These are phyloP conservation scores for Sporothrix humicola DNA, from an alignment of 2,329 filamentous ascomycete genomes.

Conservation along the genomic window DNA sequence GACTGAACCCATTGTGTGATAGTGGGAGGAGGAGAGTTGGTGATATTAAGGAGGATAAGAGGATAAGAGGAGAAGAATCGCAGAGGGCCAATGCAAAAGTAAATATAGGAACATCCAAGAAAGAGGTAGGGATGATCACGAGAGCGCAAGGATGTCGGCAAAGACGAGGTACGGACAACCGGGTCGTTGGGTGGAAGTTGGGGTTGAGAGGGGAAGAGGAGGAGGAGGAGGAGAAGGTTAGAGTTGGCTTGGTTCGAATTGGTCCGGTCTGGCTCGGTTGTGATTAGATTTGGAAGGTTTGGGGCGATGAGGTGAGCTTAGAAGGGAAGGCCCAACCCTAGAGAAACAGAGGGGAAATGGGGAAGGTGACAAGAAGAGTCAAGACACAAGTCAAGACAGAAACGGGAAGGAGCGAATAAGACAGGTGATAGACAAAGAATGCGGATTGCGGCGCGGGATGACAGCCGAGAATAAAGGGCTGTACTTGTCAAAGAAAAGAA, in stretches of 20 bases:
- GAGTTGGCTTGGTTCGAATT: no score
- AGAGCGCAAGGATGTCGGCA: not conserved
- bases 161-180: not conserved
- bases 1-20: constrained; percentile 42
- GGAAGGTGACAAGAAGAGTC: not conserved
- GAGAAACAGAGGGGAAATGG: not conserved
- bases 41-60: not conserved
- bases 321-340: not conserved
- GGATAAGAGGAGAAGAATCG: not conserved
- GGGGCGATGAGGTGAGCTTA: constrained; percentile 9
- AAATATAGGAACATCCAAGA: no score
- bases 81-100: no score
- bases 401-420: not conserved
- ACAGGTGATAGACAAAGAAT: constrained; percentile 3
- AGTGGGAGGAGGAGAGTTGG: not conserved
- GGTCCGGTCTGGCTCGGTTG: not conserved
- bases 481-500: not conserved
- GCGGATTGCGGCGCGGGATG: not conserved
- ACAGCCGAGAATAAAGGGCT: not conserved
- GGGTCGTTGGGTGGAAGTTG: not conserved
- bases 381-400: not conserved
- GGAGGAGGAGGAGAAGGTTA: no score
- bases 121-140: not conserved
- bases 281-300: not conserved
- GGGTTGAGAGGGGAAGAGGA: not conserved